Percentiles rank a stretch among this genome's conserved stretches.
These are phyloP conservation scores for Mortierella claussenii DNA, from an alignment of 192 early-diverging fungal genomes.

Conservation along the genomic window DNA sequence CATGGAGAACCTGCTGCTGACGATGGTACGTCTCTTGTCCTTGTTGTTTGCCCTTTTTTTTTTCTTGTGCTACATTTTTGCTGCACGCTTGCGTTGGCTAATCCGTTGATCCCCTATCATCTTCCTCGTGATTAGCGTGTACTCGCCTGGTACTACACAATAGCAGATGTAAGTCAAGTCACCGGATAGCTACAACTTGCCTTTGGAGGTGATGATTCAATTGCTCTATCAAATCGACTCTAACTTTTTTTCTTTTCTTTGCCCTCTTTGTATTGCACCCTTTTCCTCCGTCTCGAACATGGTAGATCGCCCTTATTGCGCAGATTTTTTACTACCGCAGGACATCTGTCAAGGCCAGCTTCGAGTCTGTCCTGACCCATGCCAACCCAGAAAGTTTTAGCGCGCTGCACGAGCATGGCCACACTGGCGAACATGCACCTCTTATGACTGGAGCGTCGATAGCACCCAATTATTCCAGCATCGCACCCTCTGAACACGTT, in stretches of 20 bases:
- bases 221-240: no score
- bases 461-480: slow-evolving; percentile 27
- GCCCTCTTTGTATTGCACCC: no score
- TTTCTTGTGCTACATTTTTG: no score
- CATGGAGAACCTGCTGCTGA: slow-evolving; percentile 75
- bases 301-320: slow-evolving; percentile 62
- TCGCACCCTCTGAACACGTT: slow-evolving; percentile 27
- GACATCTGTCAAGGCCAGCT: slow-evolving; percentile 28
- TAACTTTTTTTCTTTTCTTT: no score
- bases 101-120: not conserved
- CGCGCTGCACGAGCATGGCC: not conserved
- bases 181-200: no score
- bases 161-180: slow-evolving; percentile 72
- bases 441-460: slow-evolving; percentile 1
- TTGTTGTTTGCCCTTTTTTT: no score
- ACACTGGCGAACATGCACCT: slow-evolving; percentile 18
- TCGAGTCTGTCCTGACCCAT: slow-evolving; percentile 52
- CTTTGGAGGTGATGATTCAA: no score
- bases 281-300: no score
- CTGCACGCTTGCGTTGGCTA: slow-evolving; percentile 15
- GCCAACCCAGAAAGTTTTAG: slow-evolving; percentile 19
- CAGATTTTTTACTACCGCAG: slow-evolving; percentile 75
- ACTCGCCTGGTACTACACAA: slow-evolving; percentile 76
- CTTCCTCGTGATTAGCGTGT: slow-evolving; percentile 52
- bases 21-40: slow-evolving; percentile 75